A percentile compares a stretch with the other conserved stretches of the same genome.
These are phyloP conservation scores for Fraxinus sp. DNA, from an alignment of 305 asterid genomes.

Conservation along the genomic window DNA sequence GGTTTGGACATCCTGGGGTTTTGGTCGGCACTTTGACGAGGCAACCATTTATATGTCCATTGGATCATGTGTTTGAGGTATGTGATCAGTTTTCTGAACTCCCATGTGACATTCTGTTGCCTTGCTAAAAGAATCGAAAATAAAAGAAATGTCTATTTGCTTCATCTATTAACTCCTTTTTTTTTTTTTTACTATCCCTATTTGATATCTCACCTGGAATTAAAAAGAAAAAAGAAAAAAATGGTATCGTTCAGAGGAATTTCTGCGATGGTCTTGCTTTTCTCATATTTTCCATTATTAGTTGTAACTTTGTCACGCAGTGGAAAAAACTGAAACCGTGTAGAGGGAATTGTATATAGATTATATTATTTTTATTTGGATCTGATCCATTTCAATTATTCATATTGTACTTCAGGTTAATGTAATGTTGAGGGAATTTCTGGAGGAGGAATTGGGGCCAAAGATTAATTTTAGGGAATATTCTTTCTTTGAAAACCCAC, in stretches of 20 bases:
- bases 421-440: constrained; percentile 67
- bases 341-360: not conserved
- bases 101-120: not conserved
- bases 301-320: not conserved
- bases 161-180: not conserved
- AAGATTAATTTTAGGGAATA: constrained; percentile 73
- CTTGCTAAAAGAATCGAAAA: not conserved
- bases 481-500: constrained; percentile 75
- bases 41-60: constrained; percentile 93
- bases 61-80: constrained; percentile 97
- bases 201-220: not conserved
- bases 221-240: not conserved
- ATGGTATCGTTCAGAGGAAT: not conserved
- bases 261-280: not conserved
- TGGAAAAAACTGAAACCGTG: not conserved
- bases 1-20: constrained; percentile 98
- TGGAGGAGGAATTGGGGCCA: constrained; percentile 79
- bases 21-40: constrained; percentile 75
- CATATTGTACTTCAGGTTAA: constrained; percentile 60
- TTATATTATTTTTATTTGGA: not conserved
- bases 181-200: not conserved
- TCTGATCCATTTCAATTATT: not conserved
- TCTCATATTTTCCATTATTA: not conserved
- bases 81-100: not conserved
- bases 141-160: not conserved